Evolutionary conservation across 352 stramenopile species (phyloP).

Genomic region (Pythium angustatum): DNA sequence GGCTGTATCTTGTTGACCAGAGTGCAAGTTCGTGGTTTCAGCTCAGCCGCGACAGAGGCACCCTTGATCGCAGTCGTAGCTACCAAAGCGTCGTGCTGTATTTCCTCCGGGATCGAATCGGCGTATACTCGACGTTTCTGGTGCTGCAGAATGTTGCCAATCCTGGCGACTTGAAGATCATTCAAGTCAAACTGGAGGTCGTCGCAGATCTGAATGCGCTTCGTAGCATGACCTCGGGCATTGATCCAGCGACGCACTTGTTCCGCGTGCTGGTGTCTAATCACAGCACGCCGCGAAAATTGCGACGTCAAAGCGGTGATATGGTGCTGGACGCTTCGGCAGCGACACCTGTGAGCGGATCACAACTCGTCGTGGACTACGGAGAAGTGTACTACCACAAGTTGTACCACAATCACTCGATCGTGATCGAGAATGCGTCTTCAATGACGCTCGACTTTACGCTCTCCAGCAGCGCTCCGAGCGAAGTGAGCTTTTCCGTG

Average conservation of each 20-base stretch:
- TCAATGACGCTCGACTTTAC: conserved; percentile 86
- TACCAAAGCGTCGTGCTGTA: conserved; percentile 87
- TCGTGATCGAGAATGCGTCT: conserved; percentile 87
- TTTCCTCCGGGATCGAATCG: conserved; percentile 77
- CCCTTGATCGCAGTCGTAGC: conserved; percentile 62
- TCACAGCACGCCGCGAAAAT: conserved; percentile 57
- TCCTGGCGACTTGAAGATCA: conserved; percentile 83
- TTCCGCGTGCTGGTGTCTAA: conserved; percentile 88
- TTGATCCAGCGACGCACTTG: conserved; percentile 69
- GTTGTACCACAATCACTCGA: conserved; percentile 88
- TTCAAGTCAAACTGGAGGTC: conserved; percentile 84
- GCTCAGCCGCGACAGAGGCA: conserved; percentile 77
- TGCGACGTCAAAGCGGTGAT: conserved; percentile 65
- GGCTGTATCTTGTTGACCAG: conserved; percentile 69
- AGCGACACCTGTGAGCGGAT: neutral
- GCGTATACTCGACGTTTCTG: conserved; percentile 85
- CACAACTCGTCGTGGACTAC: conserved; percentile 72
- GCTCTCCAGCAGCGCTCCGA: conserved; percentile 77
- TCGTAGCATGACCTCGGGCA: conserved; percentile 73
- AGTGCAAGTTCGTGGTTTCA: conserved; percentile 80
- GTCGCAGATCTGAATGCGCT: conserved; percentile 85
- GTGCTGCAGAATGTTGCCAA: conserved; percentile 85
- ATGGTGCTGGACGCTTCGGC: conserved; percentile 12
- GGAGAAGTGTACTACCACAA: conserved; percentile 89
- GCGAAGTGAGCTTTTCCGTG: conserved; percentile 84